Evolutionary conservation across 257 asterid species (phyloP).

Genomic region (Striga asiatica): DNA sequence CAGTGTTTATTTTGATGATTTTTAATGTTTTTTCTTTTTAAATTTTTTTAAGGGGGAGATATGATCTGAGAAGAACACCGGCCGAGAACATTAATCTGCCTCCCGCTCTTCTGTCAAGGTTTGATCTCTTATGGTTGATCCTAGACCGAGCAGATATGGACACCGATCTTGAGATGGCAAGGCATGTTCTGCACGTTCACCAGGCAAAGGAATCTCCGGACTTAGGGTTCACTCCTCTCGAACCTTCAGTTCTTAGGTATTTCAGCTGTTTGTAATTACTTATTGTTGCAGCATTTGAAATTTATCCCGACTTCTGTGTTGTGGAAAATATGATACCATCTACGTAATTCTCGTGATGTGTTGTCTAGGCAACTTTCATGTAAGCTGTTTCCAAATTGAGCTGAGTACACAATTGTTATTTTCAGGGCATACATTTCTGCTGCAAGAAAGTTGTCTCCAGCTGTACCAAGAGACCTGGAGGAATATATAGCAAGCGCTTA

Average conservation of each 20-base stretch:
- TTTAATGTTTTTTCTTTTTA: neutral
- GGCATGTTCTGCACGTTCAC: conserved; percentile 96
- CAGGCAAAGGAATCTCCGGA: conserved; percentile 95
- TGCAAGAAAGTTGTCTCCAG: conserved; percentile 79
- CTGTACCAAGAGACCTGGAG: conserved; percentile 77
- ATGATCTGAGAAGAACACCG: conserved; percentile 89
- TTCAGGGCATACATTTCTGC: conserved; percentile 89
- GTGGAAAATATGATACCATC: too few species aligned
- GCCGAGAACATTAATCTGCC: conserved; percentile 99
- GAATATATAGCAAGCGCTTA: conserved; percentile 90
- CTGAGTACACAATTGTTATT: conserved; percentile 13
- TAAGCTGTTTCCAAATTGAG: conserved; percentile 3
- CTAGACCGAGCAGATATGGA: conserved; percentile 99
- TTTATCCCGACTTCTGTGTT: too few species aligned
- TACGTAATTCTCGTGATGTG: too few species aligned
- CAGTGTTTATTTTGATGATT: neutral
- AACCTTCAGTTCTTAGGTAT: conserved; percentile 89
- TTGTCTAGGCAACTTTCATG: neutral
- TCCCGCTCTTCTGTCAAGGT: conserved; percentile 96
- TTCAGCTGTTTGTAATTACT: conserved; percentile 5
- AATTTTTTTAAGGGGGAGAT: conserved; percentile 66
- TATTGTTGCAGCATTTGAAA: neutral
- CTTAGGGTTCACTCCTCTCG: conserved; percentile 94
- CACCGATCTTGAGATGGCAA: conserved; percentile 93
- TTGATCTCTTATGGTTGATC: conserved; percentile 95